Evolutionary conservation across 2,329 filamentous ascomycete genomes (phyloP), one percentile per base, ranked within the genome.

Genomic region (Cordyceps cateniannulata): DNA sequence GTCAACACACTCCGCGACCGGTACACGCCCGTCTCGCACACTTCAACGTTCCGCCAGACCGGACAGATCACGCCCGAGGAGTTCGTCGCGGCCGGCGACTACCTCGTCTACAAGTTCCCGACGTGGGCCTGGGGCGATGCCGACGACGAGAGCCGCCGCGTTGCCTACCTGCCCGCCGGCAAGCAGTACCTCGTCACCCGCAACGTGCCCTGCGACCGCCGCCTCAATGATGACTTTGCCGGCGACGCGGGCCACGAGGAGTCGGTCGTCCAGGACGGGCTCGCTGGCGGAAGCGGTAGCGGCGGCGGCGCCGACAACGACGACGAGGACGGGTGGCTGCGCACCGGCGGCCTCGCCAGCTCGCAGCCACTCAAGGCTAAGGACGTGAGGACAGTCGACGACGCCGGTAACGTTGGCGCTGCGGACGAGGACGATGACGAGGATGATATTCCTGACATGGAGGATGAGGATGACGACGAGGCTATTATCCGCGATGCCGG

Each of bases 41-140:
- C 86, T 57, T 98, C 93, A 3, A 98, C 91, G 65, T 99, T 99
- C 77, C 90, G 93, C 68, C 84, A 85, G 69, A 96, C 93, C 5
- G 95, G 95, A 66, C 90, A 98, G 78, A 95, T 99, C 76, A 98
- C 93, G 0, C 93, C 93, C 20, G 93, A 97, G 71, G 95, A 99
- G 81, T 99, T 99, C 75, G 82, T 97, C 55, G 88, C 90, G 4
- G 95, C 95, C 3, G 95, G 95, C 68, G 95, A 99, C 79, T 99
- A 98, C 74, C 86, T 99, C 42, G 93, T 96, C 70, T 96, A 96
- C 86, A 98, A 97, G 80, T 99, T 99, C 77, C 95, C 93, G 9
- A 96, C 93, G 62, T 99, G 95, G 95, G 89, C 91, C 54, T 99
- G 95, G 95, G 87, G 89, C 66, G 91, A 95, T 69, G 93, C 93